Base-by-base conservation (phyloP, 495 filamentous ascomycete genomes). In the Bacidia gigantensis region DNA sequence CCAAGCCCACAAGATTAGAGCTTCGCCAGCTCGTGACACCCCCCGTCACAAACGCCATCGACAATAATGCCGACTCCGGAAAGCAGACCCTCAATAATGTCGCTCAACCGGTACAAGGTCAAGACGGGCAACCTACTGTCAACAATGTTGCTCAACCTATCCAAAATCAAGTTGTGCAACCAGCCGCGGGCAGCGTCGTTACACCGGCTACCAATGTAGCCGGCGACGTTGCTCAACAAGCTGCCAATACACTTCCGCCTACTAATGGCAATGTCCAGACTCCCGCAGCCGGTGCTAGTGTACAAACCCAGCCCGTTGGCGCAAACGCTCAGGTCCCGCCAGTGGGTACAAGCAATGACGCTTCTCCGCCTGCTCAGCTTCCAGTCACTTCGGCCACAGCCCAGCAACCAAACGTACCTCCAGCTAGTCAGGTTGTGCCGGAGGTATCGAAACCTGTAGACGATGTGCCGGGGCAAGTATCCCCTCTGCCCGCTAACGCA, bases 401-500 rank as follows among this genome's bases (percentile, higher is more conserved):
- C 2, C 46, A 42, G 18, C 46, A 11, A 25, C 18, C 29, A 35
- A 35, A 35, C 29, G 14, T 35, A 14, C 29, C 29, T 35, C 29
- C 29, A n/a, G n/a, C n/a, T n/a, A n/a, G n/a, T n/a, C n/a, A n/a
- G n/a, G n/a, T n/a, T 35, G 14, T 35, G 29, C 29, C 29, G 29
- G 29, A 35, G 29, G 14, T 24, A 43, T 14, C 35, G n/a, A 12
- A 44, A 44, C 49, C 32, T 3, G 35, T 51, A n/a, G 40, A 50
- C 41, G 29, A 45, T 7, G 21, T 51, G 22, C 56, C 56, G 3
- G 56, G 56, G 17, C 47, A 41, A 14, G 56, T 58, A 22, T 47
- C 50, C 3, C 56, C 56, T 40, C 52, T 49, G 25, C 44, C 56
- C 17, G 56, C 48, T 49, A 21, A 54, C 11, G 52, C 54, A 11